Percentiles rank a stretch among this genome's conserved stretches.
These are phyloP conservation scores for Colletotrichum lentis DNA, from an alignment of 2,329 filamentous ascomycete species.

Conservation along the genomic window DNA sequence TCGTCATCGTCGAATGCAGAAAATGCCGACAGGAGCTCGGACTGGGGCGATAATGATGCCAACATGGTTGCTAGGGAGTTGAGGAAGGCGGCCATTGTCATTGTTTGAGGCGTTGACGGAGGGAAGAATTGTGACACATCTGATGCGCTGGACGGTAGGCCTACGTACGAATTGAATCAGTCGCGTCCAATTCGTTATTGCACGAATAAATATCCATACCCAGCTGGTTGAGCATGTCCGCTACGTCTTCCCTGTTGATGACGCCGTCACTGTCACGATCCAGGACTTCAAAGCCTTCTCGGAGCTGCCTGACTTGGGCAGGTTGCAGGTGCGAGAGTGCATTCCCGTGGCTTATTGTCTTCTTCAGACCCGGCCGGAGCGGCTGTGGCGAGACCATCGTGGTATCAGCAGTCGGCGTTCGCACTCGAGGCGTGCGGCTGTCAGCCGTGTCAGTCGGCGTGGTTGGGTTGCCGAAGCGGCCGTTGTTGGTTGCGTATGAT, in stretches of 20 bases:
- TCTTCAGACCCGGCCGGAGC: slow-evolving; percentile 46
- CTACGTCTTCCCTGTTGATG: slow-evolving; percentile 83
- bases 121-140: slow-evolving; percentile 87
- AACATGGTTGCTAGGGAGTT: slow-evolving; percentile 81
- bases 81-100: slow-evolving; percentile 86
- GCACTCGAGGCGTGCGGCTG: slow-evolving; percentile 50
- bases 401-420: slow-evolving; percentile 38
- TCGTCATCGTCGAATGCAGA: slow-evolving; percentile 97
- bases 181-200: background rate
- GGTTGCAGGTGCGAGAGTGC: slow-evolving; percentile 78
- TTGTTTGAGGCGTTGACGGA: slow-evolving; percentile 72
- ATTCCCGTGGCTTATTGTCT: slow-evolving; percentile 56
- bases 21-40: slow-evolving; percentile 87
- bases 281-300: slow-evolving; percentile 92
- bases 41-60: slow-evolving; percentile 75
- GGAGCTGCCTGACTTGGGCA: slow-evolving; percentile 83
- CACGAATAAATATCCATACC: slow-evolving; percentile 56
- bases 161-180: slow-evolving; percentile 50
- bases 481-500: slow-evolving; percentile 41
- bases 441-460: slow-evolving; percentile 51
- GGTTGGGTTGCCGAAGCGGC: slow-evolving; percentile 52
- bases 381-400: slow-evolving; percentile 52
- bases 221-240: slow-evolving; percentile 85
- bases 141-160: slow-evolving; percentile 75
- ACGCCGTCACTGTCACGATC: slow-evolving; percentile 87